Conservation (phyloP, 2,329 filamentous ascomycete species). For the Rhinocladiella similis region DNA sequence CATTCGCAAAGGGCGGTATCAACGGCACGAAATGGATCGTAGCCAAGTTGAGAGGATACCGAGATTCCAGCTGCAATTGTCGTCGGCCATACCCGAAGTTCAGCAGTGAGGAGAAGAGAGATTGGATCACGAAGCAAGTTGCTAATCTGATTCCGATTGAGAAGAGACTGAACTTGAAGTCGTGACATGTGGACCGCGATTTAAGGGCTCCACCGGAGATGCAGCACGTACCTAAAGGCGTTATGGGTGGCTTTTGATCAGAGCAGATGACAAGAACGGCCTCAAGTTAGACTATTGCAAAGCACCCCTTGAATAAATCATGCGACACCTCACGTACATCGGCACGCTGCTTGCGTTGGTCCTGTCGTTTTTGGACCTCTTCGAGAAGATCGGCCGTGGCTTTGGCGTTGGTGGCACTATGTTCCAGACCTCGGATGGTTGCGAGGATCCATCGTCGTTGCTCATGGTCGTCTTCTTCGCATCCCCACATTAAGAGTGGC, state of each 20-base stretch:
- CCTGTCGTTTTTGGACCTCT: too few species aligned
- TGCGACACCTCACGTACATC: too few species aligned
- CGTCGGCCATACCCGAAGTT: constrained; percentile 57
- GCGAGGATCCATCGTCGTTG: constrained; percentile 54
- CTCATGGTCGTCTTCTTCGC: constrained; percentile 52
- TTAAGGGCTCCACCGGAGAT: too few species aligned
- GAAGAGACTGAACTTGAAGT: too few species aligned
- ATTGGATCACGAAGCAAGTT: too few species aligned
- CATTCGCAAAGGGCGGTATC: constrained; percentile 59
- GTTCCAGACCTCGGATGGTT: constrained; percentile 46
- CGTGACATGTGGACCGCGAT: constrained; percentile 21
- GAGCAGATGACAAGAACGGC: too few species aligned
- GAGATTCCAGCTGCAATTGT: constrained; percentile 52
- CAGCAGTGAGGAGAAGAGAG: constrained; percentile 41
- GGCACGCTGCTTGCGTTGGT: too few species aligned
- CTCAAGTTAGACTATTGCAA: too few species aligned
- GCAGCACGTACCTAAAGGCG: too few species aligned
- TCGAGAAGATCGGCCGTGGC: constrained; percentile 43
- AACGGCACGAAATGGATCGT: constrained; percentile 64
- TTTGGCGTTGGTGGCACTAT: constrained; percentile 42
- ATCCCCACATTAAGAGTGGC: constrained; percentile 58
- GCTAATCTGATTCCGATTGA: too few species aligned
- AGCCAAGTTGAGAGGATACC: constrained; percentile 55
- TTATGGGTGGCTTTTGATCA: too few species aligned
- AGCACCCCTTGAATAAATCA: too few species aligned